Conservation (phyloP, 192 early-diverging fungal genomes). For the Umbelopsis vinacea region DNA sequence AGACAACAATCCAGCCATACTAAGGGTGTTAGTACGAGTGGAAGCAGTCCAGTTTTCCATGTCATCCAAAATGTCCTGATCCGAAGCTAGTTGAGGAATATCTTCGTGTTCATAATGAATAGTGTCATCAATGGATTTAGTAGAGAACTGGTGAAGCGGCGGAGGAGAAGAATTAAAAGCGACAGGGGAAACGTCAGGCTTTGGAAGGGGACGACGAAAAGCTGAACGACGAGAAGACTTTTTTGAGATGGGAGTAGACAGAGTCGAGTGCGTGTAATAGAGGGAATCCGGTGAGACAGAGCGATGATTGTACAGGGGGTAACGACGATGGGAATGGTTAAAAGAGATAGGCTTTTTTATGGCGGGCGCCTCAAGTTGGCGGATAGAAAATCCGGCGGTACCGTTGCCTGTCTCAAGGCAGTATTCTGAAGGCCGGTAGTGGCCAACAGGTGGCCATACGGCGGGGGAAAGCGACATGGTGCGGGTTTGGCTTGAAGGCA, state of each 20-base stretch:
- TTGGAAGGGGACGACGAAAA: background rate
- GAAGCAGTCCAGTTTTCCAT: slow-evolving; percentile 6
- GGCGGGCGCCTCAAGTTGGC: slow-evolving; percentile 17
- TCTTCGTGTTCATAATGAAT: background rate
- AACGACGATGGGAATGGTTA: background rate
- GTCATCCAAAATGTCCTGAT: slow-evolving; percentile 15
- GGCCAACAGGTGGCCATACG: slow-evolving; percentile 8
- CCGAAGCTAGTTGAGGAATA: background rate
- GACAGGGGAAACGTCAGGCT: slow-evolving; percentile 7
- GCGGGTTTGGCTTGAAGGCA: background rate
- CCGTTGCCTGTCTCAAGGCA: slow-evolving; percentile 2
- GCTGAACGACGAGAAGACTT: slow-evolving; percentile 12
- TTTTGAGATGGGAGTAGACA: slow-evolving; percentile 3
- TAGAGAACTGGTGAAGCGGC: slow-evolving; percentile 14
- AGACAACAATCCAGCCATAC: slow-evolving; percentile 4
- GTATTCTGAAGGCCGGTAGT: background rate
- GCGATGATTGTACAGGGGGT: background rate
- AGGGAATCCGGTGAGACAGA: slow-evolving; percentile 22
- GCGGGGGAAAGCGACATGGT: slow-evolving; percentile 13
- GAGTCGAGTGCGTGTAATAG: slow-evolving; percentile 13
- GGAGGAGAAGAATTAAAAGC: slow-evolving; percentile 13
- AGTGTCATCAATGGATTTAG: background rate
- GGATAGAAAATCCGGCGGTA: slow-evolving; percentile 18
- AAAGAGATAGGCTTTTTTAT: background rate
- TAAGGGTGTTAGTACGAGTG: background rate